Percentiles rank a stretch among this genome's conserved stretches.
These are phyloP conservation scores for Casaregolazyma suthepensis DNA, from an alignment of 1,139 yeast species.

Conservation along the genomic window DNA sequence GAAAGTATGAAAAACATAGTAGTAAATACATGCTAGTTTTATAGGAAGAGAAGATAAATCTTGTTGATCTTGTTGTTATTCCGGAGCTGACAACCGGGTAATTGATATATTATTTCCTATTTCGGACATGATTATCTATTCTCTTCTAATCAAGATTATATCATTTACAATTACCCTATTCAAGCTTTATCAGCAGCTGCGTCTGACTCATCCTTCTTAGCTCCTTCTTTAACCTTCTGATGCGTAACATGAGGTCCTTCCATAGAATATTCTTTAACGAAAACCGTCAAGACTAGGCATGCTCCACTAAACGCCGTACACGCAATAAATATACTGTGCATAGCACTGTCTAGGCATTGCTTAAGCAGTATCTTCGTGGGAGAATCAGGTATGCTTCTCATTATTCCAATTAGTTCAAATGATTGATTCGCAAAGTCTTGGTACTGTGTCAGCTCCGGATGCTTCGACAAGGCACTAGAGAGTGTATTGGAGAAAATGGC, in stretches of 20 bases:
- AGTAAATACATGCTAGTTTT: too few relatives aligned
- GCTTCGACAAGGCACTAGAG: conserved; percentile 11
- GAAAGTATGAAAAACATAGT: background rate
- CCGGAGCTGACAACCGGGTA: too few relatives aligned
- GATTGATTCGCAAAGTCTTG: conserved; percentile 16
- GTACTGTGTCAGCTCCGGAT: conserved; percentile 14
- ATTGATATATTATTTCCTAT: too few relatives aligned
- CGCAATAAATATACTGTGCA: too few relatives aligned
- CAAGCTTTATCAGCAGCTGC: background rate
- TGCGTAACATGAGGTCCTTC: conserved; percentile 10
- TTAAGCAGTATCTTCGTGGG: conserved; percentile 14
- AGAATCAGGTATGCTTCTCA: conserved; percentile 18
- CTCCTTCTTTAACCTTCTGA: background rate
- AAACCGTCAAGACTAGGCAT: too few relatives aligned
- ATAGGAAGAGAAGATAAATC: too few relatives aligned
- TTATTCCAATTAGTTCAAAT: conserved; percentile 19
- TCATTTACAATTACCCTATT: background rate
- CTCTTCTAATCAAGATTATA: too few relatives aligned
- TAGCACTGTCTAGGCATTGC: conserved; percentile 18
- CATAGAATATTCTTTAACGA: conserved; percentile 24
- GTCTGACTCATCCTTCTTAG: background rate
- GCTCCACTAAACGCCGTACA: too few relatives aligned
- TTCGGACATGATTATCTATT: background rate
- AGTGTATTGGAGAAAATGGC: conserved; percentile 38
- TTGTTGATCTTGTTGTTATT: too few relatives aligned